Base-by-base conservation (phyloP, 805 yeast genomes). In the Tetrapisispora namnaoensis region DNA sequence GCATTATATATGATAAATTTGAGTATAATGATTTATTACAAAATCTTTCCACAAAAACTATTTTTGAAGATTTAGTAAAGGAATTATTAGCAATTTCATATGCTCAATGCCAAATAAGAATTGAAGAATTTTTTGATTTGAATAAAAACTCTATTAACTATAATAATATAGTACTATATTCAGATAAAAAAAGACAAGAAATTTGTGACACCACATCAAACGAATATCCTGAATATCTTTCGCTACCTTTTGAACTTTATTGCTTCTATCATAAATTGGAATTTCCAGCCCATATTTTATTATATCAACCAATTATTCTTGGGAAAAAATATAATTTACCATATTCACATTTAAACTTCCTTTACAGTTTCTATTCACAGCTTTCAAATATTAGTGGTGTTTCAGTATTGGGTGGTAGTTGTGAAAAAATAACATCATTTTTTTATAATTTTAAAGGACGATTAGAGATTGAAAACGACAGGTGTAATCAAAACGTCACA, bases 211-310 rank as follows among this genome's bases (percentile, higher is more conserved):
- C 57, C 4, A 58, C 62, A 1, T 57, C 55, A 13, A 63, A 55
- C 45, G 66, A 63, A 50, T 61, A 64, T 49, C 67, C 68, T 1
- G 67, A 63, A 44, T 63, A 57, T 53, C 51, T 65, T 41, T 54
- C 65, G 1, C 40, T 65, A 21, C 62, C 67, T 16, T 65, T 63
- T 53, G 69, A 65, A 52, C 55, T 66, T n/a, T 65, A 65, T 48
- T 65, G 66, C 49, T 65, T 64, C 47, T 62, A 60, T 41, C 66
- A 65, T 37, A 55, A 61, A 35, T 55, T 62, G 36, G 68, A 62
- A 45, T 64, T 54, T 51, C 69, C 69, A 2, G 64, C 64, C 2
- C 60, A 64, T 36, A 51, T 65, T 8, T 47, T 65, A 28, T 49
- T 65, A 13, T 52, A 56, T 18, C 68, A 64, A 47, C 62, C 66